Conservation (phyloP, 2,329 filamentous ascomycete species). For the Aspergillus sp. region DNA sequence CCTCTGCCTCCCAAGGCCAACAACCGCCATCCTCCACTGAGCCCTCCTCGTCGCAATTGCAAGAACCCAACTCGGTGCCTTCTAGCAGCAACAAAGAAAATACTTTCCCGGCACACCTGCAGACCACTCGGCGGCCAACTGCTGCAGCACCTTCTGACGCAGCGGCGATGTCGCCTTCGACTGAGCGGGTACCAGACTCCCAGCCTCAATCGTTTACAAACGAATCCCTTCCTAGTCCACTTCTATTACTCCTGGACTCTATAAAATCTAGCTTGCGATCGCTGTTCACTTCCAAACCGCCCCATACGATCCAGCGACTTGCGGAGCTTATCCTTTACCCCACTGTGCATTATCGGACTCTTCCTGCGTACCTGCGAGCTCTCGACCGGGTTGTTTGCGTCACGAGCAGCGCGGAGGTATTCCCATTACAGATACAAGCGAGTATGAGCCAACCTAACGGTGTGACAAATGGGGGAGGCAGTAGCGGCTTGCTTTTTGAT, state of each 20-base stretch:
- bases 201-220: conserved; percentile 37
- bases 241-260: conserved; percentile 54
- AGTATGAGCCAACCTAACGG: conserved; percentile 47
- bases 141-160: conserved; percentile 31
- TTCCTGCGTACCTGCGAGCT: conserved; percentile 80
- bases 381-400: conserved; percentile 86
- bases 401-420: conserved; percentile 69
- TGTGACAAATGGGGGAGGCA: conserved; percentile 28
- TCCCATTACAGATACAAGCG: conserved; percentile 56
- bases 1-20: background rate
- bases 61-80: conserved; percentile 20
- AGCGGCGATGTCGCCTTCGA: conserved; percentile 30
- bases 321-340: conserved; percentile 76
- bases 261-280: conserved; percentile 53
- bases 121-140: conserved; percentile 15
- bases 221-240: conserved; percentile 52
- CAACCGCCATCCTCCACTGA: conserved; percentile 1
- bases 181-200: conserved; percentile 37
- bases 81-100: conserved; percentile 35
- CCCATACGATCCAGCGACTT: conserved; percentile 86
- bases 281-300: conserved; percentile 66
- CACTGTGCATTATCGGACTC: conserved; percentile 66
- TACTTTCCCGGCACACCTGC: conserved; percentile 22
- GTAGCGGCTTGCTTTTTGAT: conserved; percentile 30
- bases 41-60: conserved; percentile 16